phyloP scores from a whole-genome alignment of 139 green algal genomes.

The Dunaliella primolecta region DNA sequence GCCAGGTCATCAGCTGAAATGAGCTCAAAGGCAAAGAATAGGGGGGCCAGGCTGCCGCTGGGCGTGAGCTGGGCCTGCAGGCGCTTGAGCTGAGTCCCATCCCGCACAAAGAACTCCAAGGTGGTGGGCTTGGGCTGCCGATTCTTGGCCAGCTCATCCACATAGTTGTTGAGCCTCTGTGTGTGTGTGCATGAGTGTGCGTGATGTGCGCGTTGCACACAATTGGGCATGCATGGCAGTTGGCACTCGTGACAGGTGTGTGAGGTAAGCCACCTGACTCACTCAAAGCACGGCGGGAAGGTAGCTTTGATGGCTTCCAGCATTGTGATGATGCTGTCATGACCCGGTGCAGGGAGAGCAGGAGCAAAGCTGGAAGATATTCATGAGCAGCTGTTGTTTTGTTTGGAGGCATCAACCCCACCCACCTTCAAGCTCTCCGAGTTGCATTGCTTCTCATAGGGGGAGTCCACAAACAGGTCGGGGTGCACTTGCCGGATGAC shows the following conservation, averaged over 20 bases:
- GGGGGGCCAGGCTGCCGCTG: slow-evolving; percentile 67
- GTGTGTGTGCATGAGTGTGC: neutral
- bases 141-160: slow-evolving; percentile 61
- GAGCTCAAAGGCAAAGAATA: slow-evolving; percentile 83
- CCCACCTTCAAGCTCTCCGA: slow-evolving; percentile 72
- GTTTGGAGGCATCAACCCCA: too few species aligned
- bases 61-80: slow-evolving; percentile 56
- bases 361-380: too few species aligned
- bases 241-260: neutral
- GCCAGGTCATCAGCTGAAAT: slow-evolving; percentile 71
- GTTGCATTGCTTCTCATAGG: slow-evolving; percentile 72
- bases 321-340: too few species aligned
- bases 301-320: neutral
- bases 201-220: neutral
- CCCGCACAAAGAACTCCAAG: slow-evolving; percentile 64
- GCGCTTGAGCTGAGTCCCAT: slow-evolving; percentile 36
- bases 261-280: too few species aligned
- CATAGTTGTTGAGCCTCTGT: slow-evolving; percentile 76
- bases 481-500: slow-evolving; percentile 80
- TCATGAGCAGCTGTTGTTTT: too few species aligned
- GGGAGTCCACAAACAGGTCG: slow-evolving; percentile 73
- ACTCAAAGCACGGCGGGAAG: too few species aligned
- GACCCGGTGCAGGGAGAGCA: too few species aligned
- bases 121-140: slow-evolving; percentile 24
- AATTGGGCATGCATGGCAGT: neutral